Evolutionary conservation across 2,329 filamentous ascomycete genomes (phyloP), one percentile per base, ranked within the genome.

Genomic region (Elsinoe arachidis): DNA sequence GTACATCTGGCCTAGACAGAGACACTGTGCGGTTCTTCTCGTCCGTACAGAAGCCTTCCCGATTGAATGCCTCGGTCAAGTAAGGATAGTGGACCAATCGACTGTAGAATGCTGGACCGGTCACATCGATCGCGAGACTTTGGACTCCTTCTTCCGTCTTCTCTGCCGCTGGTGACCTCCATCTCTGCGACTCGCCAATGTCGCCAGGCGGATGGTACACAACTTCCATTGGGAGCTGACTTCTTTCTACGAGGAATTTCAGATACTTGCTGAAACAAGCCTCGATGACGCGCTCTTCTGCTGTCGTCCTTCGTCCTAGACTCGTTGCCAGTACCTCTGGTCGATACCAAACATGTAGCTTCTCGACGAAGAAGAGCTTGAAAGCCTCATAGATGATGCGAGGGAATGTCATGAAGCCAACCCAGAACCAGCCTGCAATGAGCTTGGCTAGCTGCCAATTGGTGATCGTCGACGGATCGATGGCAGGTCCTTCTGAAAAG

Each of bases 31-130:
- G 72, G 61, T 78, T 85, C 58, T 83, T 81, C 44, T 79, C 72
- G 21, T 76, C 70, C 1, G 73, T 73, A 33, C 72, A 71, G 12
- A 75, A 64, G 68, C 65, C 81, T 66, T 87, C 83, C 59, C 77
- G 76, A 57, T 83, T 80, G 30, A 87, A 72, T 0, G 81, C 83
- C 62, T 85, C 81, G 15, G 81, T 75, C 19, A 81, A 80, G 64
- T 85, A 76, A 0, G 79, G 74, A 64, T 88, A 87, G 61, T 80
- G 76, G 0, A 83, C 75, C 49, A 88, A 83, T 26, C 84, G 78
- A 11, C 80, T 77, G 71, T 89, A 89, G 65, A 89, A 89, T 0
- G 72, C 74, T 0, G 86, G 85, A 0, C 82, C 85, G 17, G 86
- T 68, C 3, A 88, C 72, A 55, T 77, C 78, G 49, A 88, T 71